Percentiles rank a stretch among this genome's conserved stretches.
These are phyloP conservation scores for Pugionium cornutum DNA, from an alignment of 345 rosid species.

Conservation along the genomic window DNA sequence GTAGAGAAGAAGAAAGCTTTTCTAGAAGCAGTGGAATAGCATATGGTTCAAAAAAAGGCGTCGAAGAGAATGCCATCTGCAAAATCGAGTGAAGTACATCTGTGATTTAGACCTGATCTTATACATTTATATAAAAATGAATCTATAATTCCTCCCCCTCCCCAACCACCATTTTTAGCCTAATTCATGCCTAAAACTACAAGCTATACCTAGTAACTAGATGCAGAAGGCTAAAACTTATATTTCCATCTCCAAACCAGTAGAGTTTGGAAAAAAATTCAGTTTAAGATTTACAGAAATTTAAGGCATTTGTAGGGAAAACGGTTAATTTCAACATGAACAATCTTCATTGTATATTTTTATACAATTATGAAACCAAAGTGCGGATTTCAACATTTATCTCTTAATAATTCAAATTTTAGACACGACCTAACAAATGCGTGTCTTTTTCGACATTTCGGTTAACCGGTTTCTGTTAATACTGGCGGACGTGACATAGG, in stretches of 20 bases:
- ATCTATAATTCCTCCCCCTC: neutral
- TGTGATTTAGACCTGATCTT: neutral
- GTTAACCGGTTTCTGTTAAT: too few relatives aligned
- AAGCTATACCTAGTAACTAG: slow-evolving; percentile 3
- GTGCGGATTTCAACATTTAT: too few relatives aligned
- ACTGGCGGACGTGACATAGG: too few relatives aligned
- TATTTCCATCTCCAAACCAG: slow-evolving; percentile 7
- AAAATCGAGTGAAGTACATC: slow-evolving; percentile 32
- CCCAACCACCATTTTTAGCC: slow-evolving; percentile 2
- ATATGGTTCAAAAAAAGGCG: slow-evolving; percentile 87
- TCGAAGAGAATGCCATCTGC: slow-evolving; percentile 80
- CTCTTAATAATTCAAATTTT: too few relatives aligned
- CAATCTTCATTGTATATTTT: too few relatives aligned
- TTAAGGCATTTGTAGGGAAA: neutral
- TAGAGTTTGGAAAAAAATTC: neutral
- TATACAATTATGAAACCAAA: too few relatives aligned
- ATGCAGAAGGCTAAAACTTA: slow-evolving; percentile 1
- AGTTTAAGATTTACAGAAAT: neutral
- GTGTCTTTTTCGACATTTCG: too few relatives aligned
- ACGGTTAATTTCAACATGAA: too few relatives aligned
- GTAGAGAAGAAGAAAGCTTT: slow-evolving; percentile 87
- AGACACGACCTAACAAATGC: too few relatives aligned
- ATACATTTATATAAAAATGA: neutral
- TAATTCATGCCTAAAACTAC: slow-evolving; percentile 13
- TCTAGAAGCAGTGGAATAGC: slow-evolving; percentile 84